Evolutionary conservation across 352 stramenopile species (phyloP), one percentile per base, ranked within the genome.

Genomic region (Pythium plurisporium): DNA sequence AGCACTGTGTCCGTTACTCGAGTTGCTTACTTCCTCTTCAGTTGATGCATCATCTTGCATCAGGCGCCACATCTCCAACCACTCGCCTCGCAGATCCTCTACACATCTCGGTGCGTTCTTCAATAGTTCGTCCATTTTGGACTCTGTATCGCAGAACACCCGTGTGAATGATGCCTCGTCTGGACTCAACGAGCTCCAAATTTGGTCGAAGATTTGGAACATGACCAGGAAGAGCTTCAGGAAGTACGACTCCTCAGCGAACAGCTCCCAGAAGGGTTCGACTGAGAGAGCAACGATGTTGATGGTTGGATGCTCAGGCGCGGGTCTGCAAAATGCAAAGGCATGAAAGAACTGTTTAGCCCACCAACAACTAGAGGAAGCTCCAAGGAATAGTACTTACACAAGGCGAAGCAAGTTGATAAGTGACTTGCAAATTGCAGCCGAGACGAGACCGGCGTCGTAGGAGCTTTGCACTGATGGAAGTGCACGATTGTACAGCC

Each of bases 241-340:
- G 47, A 94, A 92, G 55, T 86, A 89, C 30, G 67, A 67, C 11
- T 89, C 77, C 54, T 94, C 84, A 23, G 89, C 78, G 62, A 94
- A 87, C 9, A 94, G 58, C 38, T 92, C 71, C 84, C 84, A 94
- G 47, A 89, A 91, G 19, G 84, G 84, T 48, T 94, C 80, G 36
- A 85, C 58, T 1, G 84, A 91, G 41, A 94, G 72, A 30, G 79
- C 65, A 10, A 90, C 72, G 26, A 92, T 86, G 55, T 94, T 85
- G 40, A 94, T 82, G 15, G 72, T 75, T 1, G 77, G 67, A 34
- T 83, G 53, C 41, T 87, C 75, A 10, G 79, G 70, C n/a, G 60
- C 72, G 20, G 77, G 69, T n/a, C 80, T 90, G 40, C 30, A 47
- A 12, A n/a, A n/a, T n/a, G n/a, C n/a, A n/a, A n/a, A n/a, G n/a